These are phyloP conservation scores for Prunus dulcis DNA, from an alignment of 306 rosid genomes.

Conservation along the genomic window DNA sequence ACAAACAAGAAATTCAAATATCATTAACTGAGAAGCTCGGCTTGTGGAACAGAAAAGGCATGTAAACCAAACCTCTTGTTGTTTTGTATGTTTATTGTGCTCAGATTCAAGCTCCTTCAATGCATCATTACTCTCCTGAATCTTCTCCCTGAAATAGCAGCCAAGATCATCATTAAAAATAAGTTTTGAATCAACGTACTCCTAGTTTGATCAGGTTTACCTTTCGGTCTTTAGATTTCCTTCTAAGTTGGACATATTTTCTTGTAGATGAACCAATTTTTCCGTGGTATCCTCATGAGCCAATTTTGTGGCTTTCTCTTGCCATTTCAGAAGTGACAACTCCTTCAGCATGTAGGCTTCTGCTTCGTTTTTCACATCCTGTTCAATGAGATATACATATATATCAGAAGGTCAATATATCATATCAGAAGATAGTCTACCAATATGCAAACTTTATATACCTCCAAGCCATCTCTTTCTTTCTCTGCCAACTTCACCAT, in stretches of 20 bases:
- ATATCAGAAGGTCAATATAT: slow-evolving; percentile 10
- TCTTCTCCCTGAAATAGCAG: slow-evolving; percentile 62
- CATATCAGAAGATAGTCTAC: not conserved
- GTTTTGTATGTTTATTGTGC: slow-evolving; percentile 55
- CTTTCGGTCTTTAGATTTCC: slow-evolving; percentile 73
- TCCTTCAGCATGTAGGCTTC: slow-evolving; percentile 91
- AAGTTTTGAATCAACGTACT: not conserved
- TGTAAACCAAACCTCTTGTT: slow-evolving; percentile 70
- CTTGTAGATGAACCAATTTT: slow-evolving; percentile 57
- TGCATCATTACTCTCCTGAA: slow-evolving; percentile 54
- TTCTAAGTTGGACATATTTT: slow-evolving; percentile 49
- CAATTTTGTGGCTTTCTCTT: slow-evolving; percentile 79
- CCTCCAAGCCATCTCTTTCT: slow-evolving; percentile 96
- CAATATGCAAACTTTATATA: slow-evolving; percentile 26
- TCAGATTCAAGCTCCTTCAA: slow-evolving; percentile 78
- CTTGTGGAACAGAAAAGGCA: slow-evolving; percentile 11
- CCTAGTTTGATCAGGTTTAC: slow-evolving; percentile 31
- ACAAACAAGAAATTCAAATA: not conserved
- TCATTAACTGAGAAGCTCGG: not conserved
- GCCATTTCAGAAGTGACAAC: slow-evolving; percentile 84
- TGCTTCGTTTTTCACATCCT: slow-evolving; percentile 95
- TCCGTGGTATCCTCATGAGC: slow-evolving; percentile 66
- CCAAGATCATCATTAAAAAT: not conserved
- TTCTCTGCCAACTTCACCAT: slow-evolving; percentile 98
- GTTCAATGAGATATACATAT: slow-evolving; percentile 30